Percentiles rank a stretch among this genome's conserved stretches.
Conservation (phyloP, 495 filamentous ascomycete genomes). For the Astrocystis sublimbata region DNA sequence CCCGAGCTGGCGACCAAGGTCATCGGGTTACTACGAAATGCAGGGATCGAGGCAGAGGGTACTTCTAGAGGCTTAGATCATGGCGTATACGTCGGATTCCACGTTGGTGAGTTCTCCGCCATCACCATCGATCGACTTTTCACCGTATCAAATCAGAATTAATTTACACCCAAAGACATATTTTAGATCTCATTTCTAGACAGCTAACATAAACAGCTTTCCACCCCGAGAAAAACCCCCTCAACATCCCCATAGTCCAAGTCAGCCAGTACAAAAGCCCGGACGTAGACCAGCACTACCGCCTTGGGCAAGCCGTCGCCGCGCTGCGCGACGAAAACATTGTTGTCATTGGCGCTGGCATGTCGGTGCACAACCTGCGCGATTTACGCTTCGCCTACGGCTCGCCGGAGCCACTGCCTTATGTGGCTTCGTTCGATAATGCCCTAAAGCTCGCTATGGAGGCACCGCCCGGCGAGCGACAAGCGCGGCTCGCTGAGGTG, state of each 20-base stretch:
- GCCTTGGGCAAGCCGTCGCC: conserved; percentile 67
- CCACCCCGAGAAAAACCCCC: conserved; percentile 68
- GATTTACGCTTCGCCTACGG: conserved; percentile 56
- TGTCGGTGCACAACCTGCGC: conserved; percentile 85
- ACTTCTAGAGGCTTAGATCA: conserved; percentile 76
- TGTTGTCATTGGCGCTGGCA: conserved; percentile 76
- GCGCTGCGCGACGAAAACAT: conserved; percentile 70
- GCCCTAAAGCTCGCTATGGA: conserved; percentile 72
- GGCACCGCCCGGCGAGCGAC: conserved; percentile 53
- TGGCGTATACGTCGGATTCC: conserved; percentile 76
- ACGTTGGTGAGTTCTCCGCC: conserved; percentile 41
- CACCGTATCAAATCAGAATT: conserved; percentile 22
- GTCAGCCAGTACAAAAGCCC: conserved; percentile 73
- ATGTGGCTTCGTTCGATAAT: conserved; percentile 73
- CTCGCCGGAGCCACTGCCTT: conserved; percentile 57
- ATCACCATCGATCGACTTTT: conserved; percentile 13
- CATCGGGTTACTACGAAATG: conserved; percentile 56
- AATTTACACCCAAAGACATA: conserved; percentile 18
- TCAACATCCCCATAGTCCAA: conserved; percentile 78
- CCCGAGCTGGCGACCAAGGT: conserved; percentile 65
- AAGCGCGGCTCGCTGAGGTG: conserved; percentile 60
- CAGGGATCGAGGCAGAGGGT: conserved; percentile 64
- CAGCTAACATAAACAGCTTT: conserved; percentile 48
- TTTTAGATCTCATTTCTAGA: background rate
- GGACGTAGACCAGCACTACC: conserved; percentile 69